These are phyloP conservation scores for Cutaneotrichosporon mucoides DNA, from an alignment of 1,284 basidiomycete species.

Conservation along the genomic window DNA sequence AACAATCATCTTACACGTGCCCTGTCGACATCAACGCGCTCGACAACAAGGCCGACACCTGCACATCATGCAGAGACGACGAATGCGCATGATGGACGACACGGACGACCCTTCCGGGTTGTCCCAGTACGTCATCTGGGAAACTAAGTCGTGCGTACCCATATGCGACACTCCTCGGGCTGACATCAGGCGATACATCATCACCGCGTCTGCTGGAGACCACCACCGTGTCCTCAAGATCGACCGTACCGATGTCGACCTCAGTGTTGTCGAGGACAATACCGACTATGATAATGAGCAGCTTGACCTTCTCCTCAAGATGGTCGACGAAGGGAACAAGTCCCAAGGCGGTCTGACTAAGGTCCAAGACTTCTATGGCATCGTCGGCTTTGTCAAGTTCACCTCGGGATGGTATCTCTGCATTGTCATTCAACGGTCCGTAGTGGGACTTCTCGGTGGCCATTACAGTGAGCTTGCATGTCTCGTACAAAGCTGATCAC, in stretches of 20 bases:
- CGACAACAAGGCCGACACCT: background rate
- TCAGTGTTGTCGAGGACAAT: constrained; percentile 77
- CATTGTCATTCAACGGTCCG: constrained; percentile 80
- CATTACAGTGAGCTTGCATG: constrained; percentile 61
- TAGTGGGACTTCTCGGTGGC: constrained; percentile 90
- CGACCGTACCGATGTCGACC: constrained; percentile 71
- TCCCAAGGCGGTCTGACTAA: constrained; percentile 80
- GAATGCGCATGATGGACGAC: constrained; percentile 17
- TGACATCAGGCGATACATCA: constrained; percentile 65
- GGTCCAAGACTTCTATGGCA: constrained; percentile 66
- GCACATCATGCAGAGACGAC: constrained; percentile 1
- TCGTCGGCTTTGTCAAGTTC: constrained; percentile 75
- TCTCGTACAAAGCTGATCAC: background rate
- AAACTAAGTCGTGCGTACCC: constrained; percentile 62
- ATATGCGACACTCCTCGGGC: background rate
- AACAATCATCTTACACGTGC: background rate
- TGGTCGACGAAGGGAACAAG: constrained; percentile 92
- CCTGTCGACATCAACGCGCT: background rate
- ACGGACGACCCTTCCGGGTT: constrained; percentile 29
- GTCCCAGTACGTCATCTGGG: constrained; percentile 88
- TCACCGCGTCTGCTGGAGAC: constrained; percentile 62
- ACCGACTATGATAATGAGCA: constrained; percentile 82
- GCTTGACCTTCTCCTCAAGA: constrained; percentile 83
- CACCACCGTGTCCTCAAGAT: constrained; percentile 87
- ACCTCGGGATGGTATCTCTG: constrained; percentile 91